A percentile compares a stretch with the other conserved stretches of the same genome.
Evolutionary conservation across 129 eudicot genomes (phyloP).

Genomic region (Deinandra increscens): DNA sequence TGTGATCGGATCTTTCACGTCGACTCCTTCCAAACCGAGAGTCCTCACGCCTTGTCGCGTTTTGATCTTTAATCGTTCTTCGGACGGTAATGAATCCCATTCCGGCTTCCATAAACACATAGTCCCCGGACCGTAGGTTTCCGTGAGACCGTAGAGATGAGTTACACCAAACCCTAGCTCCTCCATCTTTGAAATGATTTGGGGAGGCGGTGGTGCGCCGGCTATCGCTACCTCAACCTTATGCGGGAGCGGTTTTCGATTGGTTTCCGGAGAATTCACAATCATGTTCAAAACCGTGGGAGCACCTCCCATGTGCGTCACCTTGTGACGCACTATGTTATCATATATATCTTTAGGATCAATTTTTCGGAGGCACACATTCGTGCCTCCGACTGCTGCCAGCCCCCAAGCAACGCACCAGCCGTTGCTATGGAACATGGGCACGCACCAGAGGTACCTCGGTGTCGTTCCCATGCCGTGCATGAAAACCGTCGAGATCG

Average conservation of each 20-base stretch:
- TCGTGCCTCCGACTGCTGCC: conserved; percentile 68
- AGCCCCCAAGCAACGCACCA: conserved; percentile 76
- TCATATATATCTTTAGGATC: conserved; percentile 50
- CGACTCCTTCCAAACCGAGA: conserved; percentile 50
- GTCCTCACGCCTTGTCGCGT: conserved; percentile 60
- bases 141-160: conserved; percentile 67
- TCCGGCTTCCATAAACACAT: conserved; percentile 62
- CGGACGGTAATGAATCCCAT: conserved; percentile 48
- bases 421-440: conserved; percentile 76
- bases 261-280: conserved; percentile 38
- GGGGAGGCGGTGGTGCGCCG: conserved; percentile 61
- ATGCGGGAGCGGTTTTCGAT: conserved; percentile 47
- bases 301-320: conserved; percentile 74
- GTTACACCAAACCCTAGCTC: conserved; percentile 50
- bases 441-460: conserved; percentile 67
- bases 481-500: conserved; percentile 58
- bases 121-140: conserved; percentile 61
- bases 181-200: conserved; percentile 50
- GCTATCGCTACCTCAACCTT: conserved; percentile 49
- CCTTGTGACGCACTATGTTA: conserved; percentile 41
- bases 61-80: conserved; percentile 44
- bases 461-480: conserved; percentile 53
- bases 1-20: conserved; percentile 43
- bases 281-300: conserved; percentile 73
- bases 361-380: conserved; percentile 50